Evolutionary conservation across 495 filamentous ascomycete genomes (phyloP), one percentile per base, ranked within the genome.

Genomic region (Penicillium cinerascens): DNA sequence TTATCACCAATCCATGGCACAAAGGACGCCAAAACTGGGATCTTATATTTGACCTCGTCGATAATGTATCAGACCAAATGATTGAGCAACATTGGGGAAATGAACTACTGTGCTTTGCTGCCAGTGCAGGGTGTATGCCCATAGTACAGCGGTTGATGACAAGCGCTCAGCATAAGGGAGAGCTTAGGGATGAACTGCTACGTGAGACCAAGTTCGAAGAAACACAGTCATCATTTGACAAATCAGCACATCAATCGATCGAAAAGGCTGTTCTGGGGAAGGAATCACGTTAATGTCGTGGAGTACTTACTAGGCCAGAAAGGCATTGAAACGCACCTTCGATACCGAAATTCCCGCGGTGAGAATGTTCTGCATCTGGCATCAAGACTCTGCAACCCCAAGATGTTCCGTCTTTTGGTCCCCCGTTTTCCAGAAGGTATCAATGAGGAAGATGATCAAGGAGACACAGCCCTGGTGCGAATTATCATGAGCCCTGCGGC

Each of bases 301-400:
- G 20, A 48, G 49, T 63, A 53, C 52, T 52, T 63, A 9, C 36
- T 38, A 16, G 25, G 20, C n/a, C n/a, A 43, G 46, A 53, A 42
- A 4, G 26, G 20, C 39, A 51, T 56, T 17, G 60, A 60, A 42
- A 54, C 41, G 44, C 56, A 64, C 49, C 52, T 64, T 47, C 56
- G 44, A 49, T 57, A 64, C 39, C 36, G 43, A 35, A 64, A 64
- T 29, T 50, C 53, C 22, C 56, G 54, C 29, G 54, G 63, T 41
- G 56, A 63, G 26, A 63, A 63, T 38, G 54, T 66, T 49, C 39
- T 66, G 43, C 59, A 66, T 50, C 35, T 60, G 41, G 63, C 63
- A 38, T 57, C 63, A 42, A 56, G 26, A 20, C 51, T 44, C 54
- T 66, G 56, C 52, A 63, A 66, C 37, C 63, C 56, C 35, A 48